A percentile compares a stretch with the other conserved stretches of the same genome.
Conservation (phyloP, 768 basidiomycete genomes). For the Russula virescens region DNA sequence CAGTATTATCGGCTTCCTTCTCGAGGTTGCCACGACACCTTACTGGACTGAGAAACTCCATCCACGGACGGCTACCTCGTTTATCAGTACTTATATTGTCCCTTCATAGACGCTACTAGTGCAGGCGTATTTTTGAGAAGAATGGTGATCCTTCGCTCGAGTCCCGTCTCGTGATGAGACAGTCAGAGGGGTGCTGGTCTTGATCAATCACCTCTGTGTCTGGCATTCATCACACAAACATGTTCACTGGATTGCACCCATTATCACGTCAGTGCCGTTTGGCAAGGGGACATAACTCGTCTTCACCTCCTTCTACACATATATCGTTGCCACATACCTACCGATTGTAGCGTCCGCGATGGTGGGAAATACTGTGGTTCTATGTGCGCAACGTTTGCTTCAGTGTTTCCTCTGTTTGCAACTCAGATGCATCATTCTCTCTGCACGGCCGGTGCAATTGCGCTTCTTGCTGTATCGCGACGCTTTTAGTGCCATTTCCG, state of each 20-base stretch:
- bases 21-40: conserved; percentile 35
- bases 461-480: conserved; percentile 37
- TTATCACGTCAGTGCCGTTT: conserved; percentile 37
- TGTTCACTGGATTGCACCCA: conserved; percentile 46
- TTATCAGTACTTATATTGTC: not conserved
- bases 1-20: conserved; percentile 47
- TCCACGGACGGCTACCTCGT: not conserved
- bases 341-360: conserved; percentile 56
- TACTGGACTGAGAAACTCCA: conserved; percentile 39
- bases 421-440: conserved; percentile 34
- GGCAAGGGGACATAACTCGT: conserved; percentile 54
- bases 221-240: conserved; percentile 32
- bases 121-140: not conserved
- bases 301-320: conserved; percentile 64
- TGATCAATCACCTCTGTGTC: conserved; percentile 50
- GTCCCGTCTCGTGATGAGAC: conserved; percentile 11
- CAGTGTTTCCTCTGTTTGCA: conserved; percentile 37
- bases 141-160: conserved; percentile 3
- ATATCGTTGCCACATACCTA: conserved; percentile 46
- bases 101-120: conserved; percentile 7
- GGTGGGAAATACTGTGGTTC: conserved; percentile 59
- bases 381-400: conserved; percentile 36
- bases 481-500: conserved; percentile 43
- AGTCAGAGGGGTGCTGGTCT: conserved; percentile 46
- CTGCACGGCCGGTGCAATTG: conserved; percentile 34